phyloP scores from a whole-genome alignment of 495 filamentous ascomycete species.

The Lasiosphaeris hirsuta region DNA sequence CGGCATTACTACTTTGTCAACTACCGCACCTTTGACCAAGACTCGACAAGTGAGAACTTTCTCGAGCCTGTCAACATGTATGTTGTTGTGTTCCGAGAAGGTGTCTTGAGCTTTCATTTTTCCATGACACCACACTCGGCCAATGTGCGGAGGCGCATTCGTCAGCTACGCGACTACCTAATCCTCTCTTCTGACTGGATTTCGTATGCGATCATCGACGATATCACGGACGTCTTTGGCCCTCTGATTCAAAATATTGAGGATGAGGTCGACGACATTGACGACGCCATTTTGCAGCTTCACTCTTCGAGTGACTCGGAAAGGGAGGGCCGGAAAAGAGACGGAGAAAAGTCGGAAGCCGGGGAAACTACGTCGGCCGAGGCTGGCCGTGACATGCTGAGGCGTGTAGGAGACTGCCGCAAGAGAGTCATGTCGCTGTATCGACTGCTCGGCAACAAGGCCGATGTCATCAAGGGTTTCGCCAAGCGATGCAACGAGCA shows the following conservation, averaged over 20 bases:
- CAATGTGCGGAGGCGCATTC: slow-evolving; percentile 88
- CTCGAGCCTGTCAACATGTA: slow-evolving; percentile 97
- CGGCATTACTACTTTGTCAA: slow-evolving; percentile 97
- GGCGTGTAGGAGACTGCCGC: slow-evolving; percentile 84
- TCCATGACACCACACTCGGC: slow-evolving; percentile 88
- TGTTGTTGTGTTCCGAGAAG: slow-evolving; percentile 92
- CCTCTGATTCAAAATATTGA: slow-evolving; percentile 87
- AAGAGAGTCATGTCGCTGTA: slow-evolving; percentile 96
- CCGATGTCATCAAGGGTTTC: slow-evolving; percentile 94
- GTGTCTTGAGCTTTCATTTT: slow-evolving; percentile 94
- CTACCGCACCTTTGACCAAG: slow-evolving; percentile 95
- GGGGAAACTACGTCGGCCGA: slow-evolving; percentile 45
- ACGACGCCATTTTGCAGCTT: slow-evolving; percentile 73
- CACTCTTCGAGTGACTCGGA: slow-evolving; percentile 54
- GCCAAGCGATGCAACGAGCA: slow-evolving; percentile 98
- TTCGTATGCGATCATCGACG: slow-evolving; percentile 94
- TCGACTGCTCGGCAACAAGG: slow-evolving; percentile 90
- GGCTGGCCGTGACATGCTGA: slow-evolving; percentile 76
- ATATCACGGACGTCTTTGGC: slow-evolving; percentile 93
- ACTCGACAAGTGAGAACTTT: slow-evolving; percentile 79
- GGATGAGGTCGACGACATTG: slow-evolving; percentile 85
- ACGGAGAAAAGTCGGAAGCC: slow-evolving; percentile 41
- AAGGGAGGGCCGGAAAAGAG: slow-evolving; percentile 34
- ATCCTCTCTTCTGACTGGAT: slow-evolving; percentile 96
- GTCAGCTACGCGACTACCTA: slow-evolving; percentile 91